A percentile compares a stretch with the other conserved stretches of the same genome.
These are phyloP conservation scores for Xerocomus nothofagi DNA, from an alignment of 1,284 basidiomycete genomes.

Conservation along the genomic window DNA sequence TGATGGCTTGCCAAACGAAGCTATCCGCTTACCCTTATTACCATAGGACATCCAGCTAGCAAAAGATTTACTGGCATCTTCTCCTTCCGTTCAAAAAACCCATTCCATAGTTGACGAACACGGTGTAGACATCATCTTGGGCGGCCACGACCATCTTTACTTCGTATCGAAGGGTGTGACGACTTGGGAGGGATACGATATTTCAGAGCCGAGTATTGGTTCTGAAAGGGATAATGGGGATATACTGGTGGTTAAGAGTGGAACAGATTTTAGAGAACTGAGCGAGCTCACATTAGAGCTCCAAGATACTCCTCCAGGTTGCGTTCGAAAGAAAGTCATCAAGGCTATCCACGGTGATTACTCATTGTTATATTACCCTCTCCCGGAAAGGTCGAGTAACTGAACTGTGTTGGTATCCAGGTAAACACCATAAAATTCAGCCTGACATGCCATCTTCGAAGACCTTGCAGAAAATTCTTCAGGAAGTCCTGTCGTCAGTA, in stretches of 20 bases:
- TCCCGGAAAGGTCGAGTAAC: neutral
- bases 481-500: conserved; percentile 70
- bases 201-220: conserved; percentile 58
- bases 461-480: conserved; percentile 60
- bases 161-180: conserved; percentile 77
- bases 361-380: neutral
- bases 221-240: conserved; percentile 76
- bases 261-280: conserved; percentile 88
- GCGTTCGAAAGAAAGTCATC: conserved; percentile 69
- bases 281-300: conserved; percentile 73
- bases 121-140: conserved; percentile 84
- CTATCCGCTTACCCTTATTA: conserved; percentile 39
- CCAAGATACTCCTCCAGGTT: conserved; percentile 57
- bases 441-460: conserved; percentile 63
- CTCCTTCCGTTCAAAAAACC: conserved; percentile 51
- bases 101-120: conserved; percentile 54
- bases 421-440: conserved; percentile 63
- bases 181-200: conserved; percentile 72
- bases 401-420: conserved; percentile 31
- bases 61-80: conserved; percentile 61
- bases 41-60: conserved; percentile 59
- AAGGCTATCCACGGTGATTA: conserved; percentile 56
- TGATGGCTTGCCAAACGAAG: conserved; percentile 14
- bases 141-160: conserved; percentile 91
- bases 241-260: conserved; percentile 79